Evolutionary conservation across 495 filamentous ascomycete genomes (phyloP).

Genomic region (Xylaria bambusicola): DNA sequence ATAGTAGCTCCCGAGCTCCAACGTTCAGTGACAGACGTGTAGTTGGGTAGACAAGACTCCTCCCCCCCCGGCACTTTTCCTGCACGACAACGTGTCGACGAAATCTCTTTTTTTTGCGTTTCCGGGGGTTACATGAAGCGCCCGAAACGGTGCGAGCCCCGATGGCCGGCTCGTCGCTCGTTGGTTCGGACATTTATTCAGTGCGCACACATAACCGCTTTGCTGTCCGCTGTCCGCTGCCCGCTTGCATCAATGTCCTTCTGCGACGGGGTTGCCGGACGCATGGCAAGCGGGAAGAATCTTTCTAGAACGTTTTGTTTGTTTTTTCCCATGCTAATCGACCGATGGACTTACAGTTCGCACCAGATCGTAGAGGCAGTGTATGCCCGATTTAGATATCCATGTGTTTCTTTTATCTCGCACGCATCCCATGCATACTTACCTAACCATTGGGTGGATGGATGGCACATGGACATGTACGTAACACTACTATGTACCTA

Average conservation of each 20-base stretch:
- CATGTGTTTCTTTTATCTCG: too few relatives aligned
- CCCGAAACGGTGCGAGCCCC: constrained; percentile 9
- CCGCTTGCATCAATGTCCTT: not conserved
- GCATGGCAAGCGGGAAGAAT: not conserved
- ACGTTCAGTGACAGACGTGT: too few relatives aligned
- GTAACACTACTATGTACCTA: too few relatives aligned
- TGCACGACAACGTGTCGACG: constrained; percentile 14
- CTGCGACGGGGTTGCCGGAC: constrained; percentile 13
- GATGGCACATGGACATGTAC: too few relatives aligned
- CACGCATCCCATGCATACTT: too few relatives aligned
- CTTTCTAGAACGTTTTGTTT: not conserved
- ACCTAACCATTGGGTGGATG: too few relatives aligned
- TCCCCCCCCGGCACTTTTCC: not conserved
- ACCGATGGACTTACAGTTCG: not conserved
- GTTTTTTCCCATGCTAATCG: not conserved
- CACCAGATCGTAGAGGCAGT: not conserved
- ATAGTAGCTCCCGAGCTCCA: too few relatives aligned
- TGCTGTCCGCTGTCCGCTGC: not conserved
- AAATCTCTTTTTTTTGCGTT: not conserved
- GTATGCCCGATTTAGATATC: too few relatives aligned
- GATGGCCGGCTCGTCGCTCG: not conserved
- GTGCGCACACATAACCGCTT: not conserved
- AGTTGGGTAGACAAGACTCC: too few relatives aligned
- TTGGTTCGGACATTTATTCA: not conserved
- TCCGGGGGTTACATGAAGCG: constrained; percentile 4